Conservation (phyloP, 2,329 filamentous ascomycete genomes). For the Fusarium mangiferae region DNA sequence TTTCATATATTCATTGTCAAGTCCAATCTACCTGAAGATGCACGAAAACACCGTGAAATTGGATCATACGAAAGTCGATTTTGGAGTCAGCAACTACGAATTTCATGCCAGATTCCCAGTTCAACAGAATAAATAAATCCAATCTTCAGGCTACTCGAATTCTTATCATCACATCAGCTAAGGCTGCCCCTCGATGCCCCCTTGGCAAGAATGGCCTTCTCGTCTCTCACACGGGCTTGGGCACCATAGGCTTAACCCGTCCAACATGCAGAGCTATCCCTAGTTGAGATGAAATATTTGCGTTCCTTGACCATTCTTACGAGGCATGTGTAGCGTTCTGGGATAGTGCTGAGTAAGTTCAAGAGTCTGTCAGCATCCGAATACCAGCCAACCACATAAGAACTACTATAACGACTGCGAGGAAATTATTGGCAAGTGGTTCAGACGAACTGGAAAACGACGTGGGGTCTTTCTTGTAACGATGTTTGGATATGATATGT, state of each 20-base stretch:
- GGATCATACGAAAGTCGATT: not conserved
- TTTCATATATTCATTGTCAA: not conserved
- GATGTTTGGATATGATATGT: slow-evolving; percentile 42
- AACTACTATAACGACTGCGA: slow-evolving; percentile 58
- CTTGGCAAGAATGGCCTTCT: slow-evolving; percentile 62
- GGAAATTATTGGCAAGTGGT: slow-evolving; percentile 58
- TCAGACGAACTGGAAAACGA: slow-evolving; percentile 56
- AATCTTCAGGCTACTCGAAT: too few relatives aligned
- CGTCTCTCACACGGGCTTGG: slow-evolving; percentile 61
- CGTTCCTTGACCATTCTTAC: slow-evolving; percentile 58
- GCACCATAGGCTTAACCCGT: slow-evolving; percentile 57
- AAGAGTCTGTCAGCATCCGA: not conserved
- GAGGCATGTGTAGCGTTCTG: slow-evolving; percentile 59
- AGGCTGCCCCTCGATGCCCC: not conserved
- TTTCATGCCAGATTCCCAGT: not conserved
- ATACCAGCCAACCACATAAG: not conserved
- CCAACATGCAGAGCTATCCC: slow-evolving; percentile 40
- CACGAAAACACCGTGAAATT: not conserved
- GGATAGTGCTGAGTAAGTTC: slow-evolving; percentile 55
- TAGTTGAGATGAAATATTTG: slow-evolving; percentile 59
- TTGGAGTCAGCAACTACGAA: not conserved
- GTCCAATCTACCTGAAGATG: not conserved
- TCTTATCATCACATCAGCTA: not conserved
- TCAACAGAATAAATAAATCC: not conserved
- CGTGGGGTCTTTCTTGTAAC: slow-evolving; percentile 57